These are phyloP conservation scores for Vinca major DNA, from an alignment of 305 asterid genomes.

Conservation along the genomic window DNA sequence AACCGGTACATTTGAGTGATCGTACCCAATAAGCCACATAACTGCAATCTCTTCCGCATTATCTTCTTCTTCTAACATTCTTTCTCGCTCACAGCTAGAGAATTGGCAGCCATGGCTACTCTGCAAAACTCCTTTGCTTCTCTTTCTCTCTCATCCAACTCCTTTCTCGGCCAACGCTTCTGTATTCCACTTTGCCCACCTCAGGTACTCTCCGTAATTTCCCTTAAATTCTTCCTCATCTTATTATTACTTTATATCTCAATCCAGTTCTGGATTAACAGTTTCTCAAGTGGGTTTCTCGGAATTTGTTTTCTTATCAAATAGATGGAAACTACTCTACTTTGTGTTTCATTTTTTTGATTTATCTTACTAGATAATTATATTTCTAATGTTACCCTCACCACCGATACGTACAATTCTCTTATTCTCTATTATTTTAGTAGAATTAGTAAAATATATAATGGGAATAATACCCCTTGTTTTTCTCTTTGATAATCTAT, in stretches of 20 bases:
- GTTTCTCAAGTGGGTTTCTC: background rate
- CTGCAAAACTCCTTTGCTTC: slow-evolving; percentile 63
- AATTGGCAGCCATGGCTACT: slow-evolving; percentile 49
- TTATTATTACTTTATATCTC: background rate
- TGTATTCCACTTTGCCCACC: slow-evolving; percentile 42
- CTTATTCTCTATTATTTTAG: background rate
- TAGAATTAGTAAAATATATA: too few relatives aligned
- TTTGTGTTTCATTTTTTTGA: slow-evolving; percentile 1
- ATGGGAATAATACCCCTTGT: too few relatives aligned
- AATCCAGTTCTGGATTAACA: background rate
- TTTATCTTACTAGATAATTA: background rate
- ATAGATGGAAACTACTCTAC: background rate
- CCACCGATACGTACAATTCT: background rate
- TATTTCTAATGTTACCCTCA: too few relatives aligned
- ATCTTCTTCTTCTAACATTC: slow-evolving; percentile 1
- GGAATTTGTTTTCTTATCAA: background rate
- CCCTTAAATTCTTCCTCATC: background rate
- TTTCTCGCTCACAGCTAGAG: background rate
- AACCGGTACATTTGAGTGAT: background rate
- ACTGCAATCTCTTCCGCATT: background rate
- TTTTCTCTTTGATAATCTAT: too few relatives aligned
- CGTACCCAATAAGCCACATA: background rate
- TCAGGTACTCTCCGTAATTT: slow-evolving; percentile 26
- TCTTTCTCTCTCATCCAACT: slow-evolving; percentile 52
- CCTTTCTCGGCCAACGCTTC: slow-evolving; percentile 61